Evolutionary conservation across 495 filamentous ascomycete genomes (phyloP), one percentile per base, ranked within the genome.

Genomic region (Tuber umbilicatum): DNA sequence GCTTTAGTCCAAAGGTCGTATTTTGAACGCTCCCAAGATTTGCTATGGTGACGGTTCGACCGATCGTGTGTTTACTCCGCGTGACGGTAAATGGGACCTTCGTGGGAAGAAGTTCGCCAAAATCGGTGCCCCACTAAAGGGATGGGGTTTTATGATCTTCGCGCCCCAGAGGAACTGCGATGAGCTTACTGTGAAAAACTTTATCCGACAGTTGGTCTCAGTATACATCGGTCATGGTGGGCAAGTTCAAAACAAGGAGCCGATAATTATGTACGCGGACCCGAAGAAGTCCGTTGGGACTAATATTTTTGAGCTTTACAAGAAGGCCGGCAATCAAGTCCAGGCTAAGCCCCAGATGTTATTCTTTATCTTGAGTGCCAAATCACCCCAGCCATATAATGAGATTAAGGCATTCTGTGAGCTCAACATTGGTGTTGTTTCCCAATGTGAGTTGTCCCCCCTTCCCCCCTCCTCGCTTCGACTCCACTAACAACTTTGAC

Each of bases 331-430:
- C 1, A 85, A 86, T 50, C 82, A 86, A 35, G 83, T 81, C 73
- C 76, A 84, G 76, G 77, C 75, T 5, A 82, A 85, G 42, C 88
- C 91, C 0, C 90, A 93, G 75, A 86, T 93, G 47, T 80, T 93
- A 6, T 86, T 97, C 73, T 89, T 94, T 76, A 86, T 97, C 45
- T 84, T 97, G 5, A 85, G 87, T 1, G 86, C 88, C 81, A 91
- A 91, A 83, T 88, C 89, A 42, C 77, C 87, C 1, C 86, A 86
- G 35, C 83, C 87, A 0, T 99, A 99, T 73, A 86, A 89, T 68
- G 89, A 91, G 0, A 86, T 97, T 76, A 99, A 99, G 88, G 90
- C 90, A 80, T 90, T 86, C 60, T 90, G 87, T 76, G 94, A 99
- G 74, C 93, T 90, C 81, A 89, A 91, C n/a, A 92, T 86, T 74